phyloP scores from a whole-genome alignment of 352 stramenopile genomes.

The Pythium pyrilobum region DNA sequence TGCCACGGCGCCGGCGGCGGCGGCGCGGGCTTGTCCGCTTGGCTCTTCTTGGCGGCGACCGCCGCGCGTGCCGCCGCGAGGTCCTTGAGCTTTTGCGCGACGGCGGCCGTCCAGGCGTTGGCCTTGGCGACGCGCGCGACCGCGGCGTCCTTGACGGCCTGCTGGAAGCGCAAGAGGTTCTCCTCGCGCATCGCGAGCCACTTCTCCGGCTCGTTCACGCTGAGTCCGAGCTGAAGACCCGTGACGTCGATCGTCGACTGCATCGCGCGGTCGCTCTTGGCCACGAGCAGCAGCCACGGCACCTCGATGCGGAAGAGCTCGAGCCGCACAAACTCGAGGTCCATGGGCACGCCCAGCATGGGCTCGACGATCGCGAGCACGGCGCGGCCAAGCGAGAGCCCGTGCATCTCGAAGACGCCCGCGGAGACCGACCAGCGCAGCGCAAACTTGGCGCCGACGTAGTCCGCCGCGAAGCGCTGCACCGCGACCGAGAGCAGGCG shows the following conservation, averaged over 20 bases:
- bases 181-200: conserved; percentile 73
- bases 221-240: conserved; percentile 49
- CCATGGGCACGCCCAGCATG: conserved; percentile 50
- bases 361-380: conserved; percentile 52
- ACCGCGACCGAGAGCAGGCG: conserved; percentile 50
- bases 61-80: conserved; percentile 34
- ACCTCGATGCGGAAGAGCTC: conserved; percentile 45
- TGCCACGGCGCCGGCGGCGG: conserved; percentile 45
- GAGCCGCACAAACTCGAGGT: conserved; percentile 58
- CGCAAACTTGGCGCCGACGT: conserved; percentile 50
- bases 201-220: conserved; percentile 58
- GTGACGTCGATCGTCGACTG: conserved; percentile 46
- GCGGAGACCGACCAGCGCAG: conserved; percentile 60
- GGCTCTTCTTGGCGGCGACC: conserved; percentile 14
- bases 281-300: conserved; percentile 29
- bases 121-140: conserved; percentile 38
- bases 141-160: conserved; percentile 53
- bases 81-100: conserved; percentile 63
- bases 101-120: conserved; percentile 48
- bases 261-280: conserved; percentile 15
- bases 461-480: conserved; percentile 32
- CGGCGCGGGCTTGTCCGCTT: neutral
- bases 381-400: conserved; percentile 38
- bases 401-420: conserved; percentile 52
- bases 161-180: conserved; percentile 48